Evolutionary conservation across 1,139 yeast genomes (phyloP).

Genomic region (Candida mesenterica): DNA sequence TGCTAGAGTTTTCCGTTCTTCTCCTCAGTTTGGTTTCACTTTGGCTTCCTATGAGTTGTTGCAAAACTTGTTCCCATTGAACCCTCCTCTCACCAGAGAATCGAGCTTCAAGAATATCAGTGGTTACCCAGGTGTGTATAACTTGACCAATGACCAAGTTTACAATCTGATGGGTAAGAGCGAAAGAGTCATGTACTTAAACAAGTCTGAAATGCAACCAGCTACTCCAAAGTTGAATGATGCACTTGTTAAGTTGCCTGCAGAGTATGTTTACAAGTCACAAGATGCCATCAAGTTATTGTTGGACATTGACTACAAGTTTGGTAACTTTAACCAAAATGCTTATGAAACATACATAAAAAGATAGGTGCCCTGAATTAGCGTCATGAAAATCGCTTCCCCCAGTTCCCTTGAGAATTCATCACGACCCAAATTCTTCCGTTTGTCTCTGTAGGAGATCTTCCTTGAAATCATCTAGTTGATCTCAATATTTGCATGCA

Average conservation of each 20-base stretch:
- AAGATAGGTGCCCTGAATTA: too few species aligned
- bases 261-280: constrained; percentile 56
- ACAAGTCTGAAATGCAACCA: constrained; percentile 21
- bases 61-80: constrained; percentile 45
- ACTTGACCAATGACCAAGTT: constrained; percentile 48
- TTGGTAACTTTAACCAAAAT: constrained; percentile 53
- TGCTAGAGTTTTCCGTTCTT: constrained; percentile 91
- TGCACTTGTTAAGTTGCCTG: constrained; percentile 44
- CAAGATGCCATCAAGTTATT: constrained; percentile 62
- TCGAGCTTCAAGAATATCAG: constrained; percentile 45
- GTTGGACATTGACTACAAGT: constrained; percentile 62
- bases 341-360: constrained; percentile 52
- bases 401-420: too few species aligned
- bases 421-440: too few species aligned
- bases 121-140: constrained; percentile 50
- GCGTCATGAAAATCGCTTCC: too few species aligned
- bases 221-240: constrained; percentile 28
- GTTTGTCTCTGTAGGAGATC: too few species aligned
- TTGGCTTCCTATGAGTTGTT: constrained; percentile 93
- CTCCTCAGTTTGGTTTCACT: constrained; percentile 97
- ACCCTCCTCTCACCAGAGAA: constrained; percentile 46
- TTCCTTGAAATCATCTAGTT: too few species aligned
- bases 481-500: too few species aligned
- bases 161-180: constrained; percentile 34
- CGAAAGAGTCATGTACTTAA: constrained; percentile 39